These are phyloP conservation scores for Fusarium neocosmosporiellum DNA, from an alignment of 2,329 filamentous ascomycete genomes.

Conservation along the genomic window DNA sequence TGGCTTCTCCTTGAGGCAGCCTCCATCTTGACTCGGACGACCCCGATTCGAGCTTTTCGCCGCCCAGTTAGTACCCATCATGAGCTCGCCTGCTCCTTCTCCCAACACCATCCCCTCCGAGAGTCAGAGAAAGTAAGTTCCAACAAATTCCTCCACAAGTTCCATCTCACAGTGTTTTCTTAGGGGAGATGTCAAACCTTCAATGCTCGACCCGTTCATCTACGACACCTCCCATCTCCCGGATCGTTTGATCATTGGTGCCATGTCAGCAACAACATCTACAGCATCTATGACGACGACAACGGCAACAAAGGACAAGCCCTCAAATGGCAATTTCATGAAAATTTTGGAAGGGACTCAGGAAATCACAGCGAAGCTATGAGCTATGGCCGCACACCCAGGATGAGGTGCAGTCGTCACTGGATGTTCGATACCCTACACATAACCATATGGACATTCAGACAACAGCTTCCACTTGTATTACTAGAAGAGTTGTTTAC, in stretches of 20 bases:
- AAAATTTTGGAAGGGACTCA: background rate
- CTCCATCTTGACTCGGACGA: background rate
- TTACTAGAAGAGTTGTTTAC: background rate
- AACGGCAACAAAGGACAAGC: background rate
- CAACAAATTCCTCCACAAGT: background rate
- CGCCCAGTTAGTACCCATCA: background rate
- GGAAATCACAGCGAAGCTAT: background rate
- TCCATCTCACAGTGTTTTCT: background rate
- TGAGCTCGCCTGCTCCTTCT: background rate
- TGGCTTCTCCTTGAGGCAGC: background rate
- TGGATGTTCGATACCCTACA: background rate
- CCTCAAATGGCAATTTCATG: background rate
- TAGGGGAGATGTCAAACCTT: background rate
- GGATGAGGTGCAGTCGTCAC: background rate
- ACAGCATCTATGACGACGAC: background rate
- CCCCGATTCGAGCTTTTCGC: background rate
- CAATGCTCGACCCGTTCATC: slow-evolving; percentile 9
- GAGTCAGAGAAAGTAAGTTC: background rate
- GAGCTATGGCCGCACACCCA: background rate
- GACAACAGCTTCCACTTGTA: background rate
- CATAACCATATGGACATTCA: background rate
- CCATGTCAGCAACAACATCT: background rate
- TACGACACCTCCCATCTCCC: slow-evolving; percentile 14
- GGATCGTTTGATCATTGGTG: slow-evolving; percentile 1
- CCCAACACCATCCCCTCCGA: background rate